These are phyloP conservation scores for Termitomyces sp. DNA, from an alignment of 768 basidiomycete genomes.

Conservation along the genomic window DNA sequence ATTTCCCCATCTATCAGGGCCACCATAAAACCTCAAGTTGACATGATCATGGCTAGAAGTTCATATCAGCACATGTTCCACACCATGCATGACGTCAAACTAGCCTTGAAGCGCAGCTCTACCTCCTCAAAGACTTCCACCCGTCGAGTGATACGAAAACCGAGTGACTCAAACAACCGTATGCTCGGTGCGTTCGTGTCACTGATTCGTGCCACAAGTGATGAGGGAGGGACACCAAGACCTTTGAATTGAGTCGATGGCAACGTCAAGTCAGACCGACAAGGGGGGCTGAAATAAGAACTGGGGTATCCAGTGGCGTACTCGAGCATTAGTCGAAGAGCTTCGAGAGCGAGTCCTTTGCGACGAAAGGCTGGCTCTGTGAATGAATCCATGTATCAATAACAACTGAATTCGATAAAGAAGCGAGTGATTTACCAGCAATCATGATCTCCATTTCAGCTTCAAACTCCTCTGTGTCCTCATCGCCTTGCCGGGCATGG, in stretches of 20 bases:
- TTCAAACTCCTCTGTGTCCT: constrained; percentile 46
- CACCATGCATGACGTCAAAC: background rate
- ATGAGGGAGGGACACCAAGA: constrained; percentile 38
- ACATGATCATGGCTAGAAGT: background rate
- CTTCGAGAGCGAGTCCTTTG: constrained; percentile 59
- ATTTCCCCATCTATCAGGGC: background rate
- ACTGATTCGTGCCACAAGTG: constrained; percentile 69
- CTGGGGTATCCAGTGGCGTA: constrained; percentile 55
- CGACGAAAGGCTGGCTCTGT: constrained; percentile 67
- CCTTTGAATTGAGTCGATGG: constrained; percentile 21
- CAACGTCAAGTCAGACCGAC: background rate
- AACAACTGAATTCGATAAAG: background rate
- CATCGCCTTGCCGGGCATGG: constrained; percentile 22
- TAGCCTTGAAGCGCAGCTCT: constrained; percentile 59
- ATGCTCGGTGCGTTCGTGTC: constrained; percentile 69
- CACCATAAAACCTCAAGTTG: background rate
- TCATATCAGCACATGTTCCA: background rate
- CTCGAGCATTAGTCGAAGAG: constrained; percentile 61
- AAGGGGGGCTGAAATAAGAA: constrained; percentile 16
- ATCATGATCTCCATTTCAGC: constrained; percentile 94
- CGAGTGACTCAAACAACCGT: constrained; percentile 69
- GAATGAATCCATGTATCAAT: background rate
- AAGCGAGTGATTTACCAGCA: constrained; percentile 49
- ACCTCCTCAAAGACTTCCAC: constrained; percentile 80
- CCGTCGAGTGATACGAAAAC: constrained; percentile 64